Base-by-base conservation (phyloP, 805 yeast genomes). In the Metahyphopichia silvanorum region DNA sequence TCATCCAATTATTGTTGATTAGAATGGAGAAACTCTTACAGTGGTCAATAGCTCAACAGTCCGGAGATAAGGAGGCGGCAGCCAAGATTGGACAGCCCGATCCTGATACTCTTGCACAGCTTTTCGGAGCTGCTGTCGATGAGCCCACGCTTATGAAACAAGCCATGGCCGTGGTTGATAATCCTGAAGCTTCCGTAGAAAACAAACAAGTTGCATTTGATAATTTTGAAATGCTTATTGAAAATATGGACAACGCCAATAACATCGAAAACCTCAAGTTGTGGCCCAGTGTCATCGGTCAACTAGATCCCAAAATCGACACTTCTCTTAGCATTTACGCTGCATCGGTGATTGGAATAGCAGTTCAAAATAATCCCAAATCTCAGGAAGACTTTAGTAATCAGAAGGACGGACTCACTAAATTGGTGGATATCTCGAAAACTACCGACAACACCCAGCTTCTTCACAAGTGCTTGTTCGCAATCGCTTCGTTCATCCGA, bases 241-340 rank as follows among this genome's bases (percentile, higher is more conserved):
- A 91, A 53, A 88, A 88, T 49, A 60, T 91, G 39, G 98, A 93
- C 57, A 93, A 93, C 56, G 98, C 98, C 16, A 89, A 91, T 60
- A 87, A 87, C 49, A 80, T 91, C 44, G 91, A 85, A 43, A 84
- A 82, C 47, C 53, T 89, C 67, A 76, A 78, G 43, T 70, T 88
- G 41, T 93, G 98, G 98, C 77, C 71, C 15, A 66, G 79, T 3
- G 55, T 89, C 26, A 63, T 87, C n/a, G 53, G 57, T 1, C 72
- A 74, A 32, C 62, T 88, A 31, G 61, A 63, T 19, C 62, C 62
- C 21, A 60, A 64, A 5, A 40, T 32, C 9, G 53, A 53, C 2
- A 62, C 64, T 2, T 45, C 60, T 5, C 56, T 91, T 20, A 68
- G 79, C 37, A 63, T 72, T 6, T 64, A 67, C 34, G 82, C 89